phyloP scores from a whole-genome alignment of 1,284 basidiomycete species.

The Golubevia sp. region DNA sequence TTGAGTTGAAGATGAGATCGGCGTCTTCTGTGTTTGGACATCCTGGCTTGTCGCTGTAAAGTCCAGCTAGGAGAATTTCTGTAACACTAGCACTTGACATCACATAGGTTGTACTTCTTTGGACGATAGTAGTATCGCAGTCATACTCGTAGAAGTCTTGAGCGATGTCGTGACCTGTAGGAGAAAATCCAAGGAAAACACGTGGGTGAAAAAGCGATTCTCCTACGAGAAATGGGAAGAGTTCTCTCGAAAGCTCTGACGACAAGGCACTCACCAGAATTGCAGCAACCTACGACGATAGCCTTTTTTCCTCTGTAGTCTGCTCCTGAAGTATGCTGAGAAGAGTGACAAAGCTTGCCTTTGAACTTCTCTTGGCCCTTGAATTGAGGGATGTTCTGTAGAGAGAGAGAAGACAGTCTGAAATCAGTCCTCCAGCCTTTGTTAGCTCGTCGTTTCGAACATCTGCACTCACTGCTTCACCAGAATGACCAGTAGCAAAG shows the following conservation, averaged over 20 bases:
- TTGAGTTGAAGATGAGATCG: conserved; percentile 66
- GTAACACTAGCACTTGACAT: conserved; percentile 60
- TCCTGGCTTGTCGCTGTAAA: conserved; percentile 68
- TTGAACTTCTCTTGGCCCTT: conserved; percentile 67
- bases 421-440: no score
- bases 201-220: not conserved
- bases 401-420: no score
- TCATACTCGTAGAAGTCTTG: conserved; percentile 66
- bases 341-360: conserved; percentile 69
- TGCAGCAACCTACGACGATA: conserved; percentile 70
- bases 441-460: no score
- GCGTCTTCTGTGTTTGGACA: conserved; percentile 66
- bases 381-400: conserved; percentile 63
- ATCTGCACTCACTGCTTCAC: no score
- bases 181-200: not conserved
- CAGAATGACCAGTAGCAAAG: conserved; percentile 70
- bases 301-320: conserved; percentile 70
- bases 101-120: conserved; percentile 70
- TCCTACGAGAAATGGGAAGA: not conserved
- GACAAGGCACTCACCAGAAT: conserved; percentile 63
- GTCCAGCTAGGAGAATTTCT: conserved; percentile 56
- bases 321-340: conserved; percentile 65
- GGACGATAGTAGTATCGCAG: conserved; percentile 69
- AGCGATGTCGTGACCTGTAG: conserved; percentile 61
- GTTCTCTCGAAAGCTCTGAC: not conserved